phyloP scores from a whole-genome alignment of 1,284 basidiomycete species.

The Schizopora paradoxa region DNA sequence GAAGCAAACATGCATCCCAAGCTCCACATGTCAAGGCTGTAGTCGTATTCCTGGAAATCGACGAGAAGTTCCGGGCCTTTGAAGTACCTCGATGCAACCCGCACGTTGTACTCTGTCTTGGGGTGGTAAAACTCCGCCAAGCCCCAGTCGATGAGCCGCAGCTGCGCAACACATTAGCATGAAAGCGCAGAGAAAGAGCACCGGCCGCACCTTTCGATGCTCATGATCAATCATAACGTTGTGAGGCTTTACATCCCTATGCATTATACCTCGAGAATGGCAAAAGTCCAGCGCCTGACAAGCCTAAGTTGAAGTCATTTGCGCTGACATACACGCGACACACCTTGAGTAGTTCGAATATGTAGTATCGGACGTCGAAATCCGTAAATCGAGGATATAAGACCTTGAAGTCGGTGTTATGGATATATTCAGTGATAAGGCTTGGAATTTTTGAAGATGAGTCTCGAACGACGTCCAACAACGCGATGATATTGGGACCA shows the following conservation, averaged over 20 bases:
- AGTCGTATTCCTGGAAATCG: slow-evolving; percentile 84
- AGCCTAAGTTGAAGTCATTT: slow-evolving; percentile 6
- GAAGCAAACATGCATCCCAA: slow-evolving; percentile 86
- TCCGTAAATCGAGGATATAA: slow-evolving; percentile 73
- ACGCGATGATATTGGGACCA: slow-evolving; percentile 78
- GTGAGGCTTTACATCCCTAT: slow-evolving; percentile 87
- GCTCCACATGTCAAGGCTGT: slow-evolving; percentile 84
- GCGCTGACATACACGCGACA: slow-evolving; percentile 11
- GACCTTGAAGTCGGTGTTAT: slow-evolving; percentile 82
- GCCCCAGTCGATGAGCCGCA: slow-evolving; percentile 89
- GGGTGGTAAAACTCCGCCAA: slow-evolving; percentile 91
- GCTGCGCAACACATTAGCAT: slow-evolving; percentile 32
- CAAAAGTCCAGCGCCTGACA: slow-evolving; percentile 78
- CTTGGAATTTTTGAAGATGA: slow-evolving; percentile 71
- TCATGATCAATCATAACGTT: slow-evolving; percentile 91
- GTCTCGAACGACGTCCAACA: slow-evolving; percentile 84
- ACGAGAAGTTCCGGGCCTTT: slow-evolving; percentile 87
- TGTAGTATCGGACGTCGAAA: slow-evolving; percentile 81
- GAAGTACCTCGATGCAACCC: slow-evolving; percentile 88
- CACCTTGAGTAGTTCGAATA: slow-evolving; percentile 79
- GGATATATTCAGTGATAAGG: slow-evolving; percentile 81
- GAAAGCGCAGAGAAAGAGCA: not conserved
- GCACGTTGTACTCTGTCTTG: slow-evolving; percentile 80
- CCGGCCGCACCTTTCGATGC: slow-evolving; percentile 55
- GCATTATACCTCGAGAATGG: slow-evolving; percentile 87